These are phyloP conservation scores for Tricholoma matsutake DNA, from an alignment of 768 basidiomycete species.

Conservation along the genomic window DNA sequence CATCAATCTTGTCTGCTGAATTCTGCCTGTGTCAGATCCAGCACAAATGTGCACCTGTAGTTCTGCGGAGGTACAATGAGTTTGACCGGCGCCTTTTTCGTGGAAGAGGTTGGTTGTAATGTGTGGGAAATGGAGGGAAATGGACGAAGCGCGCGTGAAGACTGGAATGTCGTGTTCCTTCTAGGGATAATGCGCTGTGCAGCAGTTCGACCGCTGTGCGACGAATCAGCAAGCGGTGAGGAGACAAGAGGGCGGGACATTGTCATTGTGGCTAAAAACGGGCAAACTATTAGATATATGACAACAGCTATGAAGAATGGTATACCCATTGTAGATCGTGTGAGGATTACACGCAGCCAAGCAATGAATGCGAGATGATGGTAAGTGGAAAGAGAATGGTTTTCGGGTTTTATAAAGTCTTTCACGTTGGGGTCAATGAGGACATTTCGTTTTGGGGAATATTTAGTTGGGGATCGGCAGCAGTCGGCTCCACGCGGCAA, in stretches of 20 bases:
- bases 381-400: conserved; percentile 4
- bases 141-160: conserved; percentile 75
- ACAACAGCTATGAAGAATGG: too few species aligned
- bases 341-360: conserved; percentile 2
- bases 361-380: conserved; percentile 5
- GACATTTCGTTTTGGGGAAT: conserved; percentile 15
- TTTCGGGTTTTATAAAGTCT: conserved; percentile 27
- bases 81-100: conserved; percentile 55
- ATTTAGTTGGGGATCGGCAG: conserved; percentile 19
- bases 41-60: conserved; percentile 64
- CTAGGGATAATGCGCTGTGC: conserved; percentile 35
- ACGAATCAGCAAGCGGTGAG: conserved; percentile 57
- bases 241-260: conserved; percentile 53
- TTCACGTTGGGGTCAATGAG: conserved; percentile 20
- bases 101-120: conserved; percentile 27
- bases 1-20: conserved; percentile 59
- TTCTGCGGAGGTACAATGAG: conserved; percentile 78
- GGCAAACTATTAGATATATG: conserved; percentile 5
- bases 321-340: conserved; percentile 35
- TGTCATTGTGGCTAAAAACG: conserved; percentile 37
- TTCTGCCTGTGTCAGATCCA: conserved; percentile 82
- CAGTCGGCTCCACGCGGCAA: conserved; percentile 8
- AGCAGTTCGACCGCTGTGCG: conserved; percentile 26
- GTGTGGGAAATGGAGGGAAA: conserved; percentile 62
- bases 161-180: conserved; percentile 55